A percentile compares a stretch with the other conserved stretches of the same genome.
phyloP scores from a whole-genome alignment of 2,329 filamentous ascomycete species.

The Metarhizium guizhouense region DNA sequence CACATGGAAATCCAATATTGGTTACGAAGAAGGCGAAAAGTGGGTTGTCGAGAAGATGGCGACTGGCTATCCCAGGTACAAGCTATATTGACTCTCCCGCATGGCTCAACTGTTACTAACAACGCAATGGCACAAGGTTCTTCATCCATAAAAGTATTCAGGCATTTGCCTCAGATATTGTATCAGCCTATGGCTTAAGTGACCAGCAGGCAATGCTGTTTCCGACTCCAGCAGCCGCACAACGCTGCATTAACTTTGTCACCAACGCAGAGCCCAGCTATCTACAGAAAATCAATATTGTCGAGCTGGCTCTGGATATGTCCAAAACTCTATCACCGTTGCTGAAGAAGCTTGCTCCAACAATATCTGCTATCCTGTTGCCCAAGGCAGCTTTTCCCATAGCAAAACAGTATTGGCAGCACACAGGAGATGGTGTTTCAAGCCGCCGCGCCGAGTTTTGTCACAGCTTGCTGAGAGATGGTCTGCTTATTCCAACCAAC shows the following conservation, averaged over 20 bases:
- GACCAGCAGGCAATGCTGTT: constrained; percentile 73
- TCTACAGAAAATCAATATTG: constrained; percentile 38
- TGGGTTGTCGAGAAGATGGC: constrained; percentile 82
- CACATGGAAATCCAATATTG: constrained; percentile 84
- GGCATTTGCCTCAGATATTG: constrained; percentile 60
- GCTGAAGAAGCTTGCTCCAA: constrained; percentile 46
- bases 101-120: background rate
- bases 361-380: constrained; percentile 64
- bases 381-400: constrained; percentile 55
- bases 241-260: constrained; percentile 68
- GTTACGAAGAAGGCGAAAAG: constrained; percentile 83
- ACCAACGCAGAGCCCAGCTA: constrained; percentile 42
- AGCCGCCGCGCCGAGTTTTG: constrained; percentile 90
- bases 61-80: constrained; percentile 82
- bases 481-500: constrained; percentile 37
- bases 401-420: constrained; percentile 97
- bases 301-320: constrained; percentile 56
- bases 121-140: constrained; percentile 52
- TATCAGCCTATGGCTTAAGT: constrained; percentile 51
- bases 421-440: constrained; percentile 85
- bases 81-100: background rate
- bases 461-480: constrained; percentile 62
- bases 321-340: constrained; percentile 41
- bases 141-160: constrained; percentile 82
- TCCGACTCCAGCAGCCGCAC: constrained; percentile 61